Evolutionary conservation across 2,329 filamentous ascomycete species (phyloP).

Genomic region (Magnaporthiopsis incrustans): DNA sequence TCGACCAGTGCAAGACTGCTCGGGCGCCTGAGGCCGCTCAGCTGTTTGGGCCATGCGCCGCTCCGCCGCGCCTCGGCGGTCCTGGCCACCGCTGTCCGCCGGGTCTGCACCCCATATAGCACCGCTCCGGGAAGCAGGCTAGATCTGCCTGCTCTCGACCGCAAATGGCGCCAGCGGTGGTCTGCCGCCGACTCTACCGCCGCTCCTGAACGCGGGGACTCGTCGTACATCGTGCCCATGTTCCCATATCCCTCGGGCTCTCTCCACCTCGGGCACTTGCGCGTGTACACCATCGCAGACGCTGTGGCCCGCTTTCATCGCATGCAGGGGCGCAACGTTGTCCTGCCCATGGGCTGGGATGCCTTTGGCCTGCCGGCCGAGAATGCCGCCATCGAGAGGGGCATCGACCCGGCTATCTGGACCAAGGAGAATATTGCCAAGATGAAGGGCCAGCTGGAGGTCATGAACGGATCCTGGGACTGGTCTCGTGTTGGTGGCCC

Average conservation of each 20-base stretch:
- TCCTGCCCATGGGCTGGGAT: slow-evolving; percentile 94
- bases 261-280: slow-evolving; percentile 78
- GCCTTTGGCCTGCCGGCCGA: slow-evolving; percentile 86
- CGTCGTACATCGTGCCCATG: slow-evolving; percentile 75
- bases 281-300: slow-evolving; percentile 87
- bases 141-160: slow-evolving; percentile 38
- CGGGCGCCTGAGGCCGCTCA: neutral
- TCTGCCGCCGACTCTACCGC: slow-evolving; percentile 10
- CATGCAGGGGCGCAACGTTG: slow-evolving; percentile 65
- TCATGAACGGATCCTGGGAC: slow-evolving; percentile 77
- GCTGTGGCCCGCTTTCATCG: slow-evolving; percentile 69
- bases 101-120: slow-evolving; percentile 25
- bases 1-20: neutral
- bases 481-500: slow-evolving; percentile 63
- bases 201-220: slow-evolving; percentile 1
- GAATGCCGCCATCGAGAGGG: slow-evolving; percentile 80
- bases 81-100: slow-evolving; percentile 4
- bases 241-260: slow-evolving; percentile 87
- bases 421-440: slow-evolving; percentile 70
- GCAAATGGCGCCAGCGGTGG: slow-evolving; percentile 47
- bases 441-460: slow-evolving; percentile 75
- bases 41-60: neutral
- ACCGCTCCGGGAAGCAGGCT: slow-evolving; percentile 21
- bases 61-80: neutral
- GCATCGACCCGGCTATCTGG: slow-evolving; percentile 70